Conservation (phyloP, 1,284 basidiomycete genomes). For the Mycosarcoma mackinlayi region DNA sequence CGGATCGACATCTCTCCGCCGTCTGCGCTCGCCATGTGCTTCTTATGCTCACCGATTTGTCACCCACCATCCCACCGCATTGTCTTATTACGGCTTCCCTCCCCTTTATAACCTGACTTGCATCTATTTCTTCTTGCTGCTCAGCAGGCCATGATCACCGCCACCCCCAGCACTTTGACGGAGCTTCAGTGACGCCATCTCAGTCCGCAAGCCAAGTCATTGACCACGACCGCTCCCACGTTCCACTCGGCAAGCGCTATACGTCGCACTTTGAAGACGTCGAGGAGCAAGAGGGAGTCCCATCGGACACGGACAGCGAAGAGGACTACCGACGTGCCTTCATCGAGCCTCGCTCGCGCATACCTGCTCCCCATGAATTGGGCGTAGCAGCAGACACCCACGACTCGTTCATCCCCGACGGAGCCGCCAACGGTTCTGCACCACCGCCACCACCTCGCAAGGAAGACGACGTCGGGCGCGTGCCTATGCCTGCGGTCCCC, state of each 20-base stretch:
- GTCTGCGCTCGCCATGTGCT: not conserved
- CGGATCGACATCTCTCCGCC: constrained; percentile 2
- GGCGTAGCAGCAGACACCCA: constrained; percentile 44
- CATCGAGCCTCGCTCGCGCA: constrained; percentile 44
- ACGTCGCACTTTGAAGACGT: constrained; percentile 57
- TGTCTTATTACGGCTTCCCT: not conserved
- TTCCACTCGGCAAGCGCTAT: constrained; percentile 46
- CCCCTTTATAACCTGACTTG: not conserved
- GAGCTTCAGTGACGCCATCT: constrained; percentile 67
- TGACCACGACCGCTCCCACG: constrained; percentile 39
- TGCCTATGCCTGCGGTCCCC: constrained; percentile 51
- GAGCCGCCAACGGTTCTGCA: constrained; percentile 17
- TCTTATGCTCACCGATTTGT: constrained; percentile 1
- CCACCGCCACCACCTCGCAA: constrained; percentile 29
- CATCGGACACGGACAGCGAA: constrained; percentile 53
- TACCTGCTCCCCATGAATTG: constrained; percentile 50
- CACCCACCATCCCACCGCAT: constrained; percentile 1
- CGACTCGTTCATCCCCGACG: constrained; percentile 42
- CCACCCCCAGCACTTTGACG: constrained; percentile 52
- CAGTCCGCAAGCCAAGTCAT: constrained; percentile 69
- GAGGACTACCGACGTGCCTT: constrained; percentile 53
- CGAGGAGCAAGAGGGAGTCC: constrained; percentile 48
- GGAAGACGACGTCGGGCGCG: constrained; percentile 29
- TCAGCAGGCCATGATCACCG: constrained; percentile 27
- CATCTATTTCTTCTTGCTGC: not conserved